Conservation (phyloP, 1,284 basidiomycete species). For the Pholiota adiposa region DNA sequence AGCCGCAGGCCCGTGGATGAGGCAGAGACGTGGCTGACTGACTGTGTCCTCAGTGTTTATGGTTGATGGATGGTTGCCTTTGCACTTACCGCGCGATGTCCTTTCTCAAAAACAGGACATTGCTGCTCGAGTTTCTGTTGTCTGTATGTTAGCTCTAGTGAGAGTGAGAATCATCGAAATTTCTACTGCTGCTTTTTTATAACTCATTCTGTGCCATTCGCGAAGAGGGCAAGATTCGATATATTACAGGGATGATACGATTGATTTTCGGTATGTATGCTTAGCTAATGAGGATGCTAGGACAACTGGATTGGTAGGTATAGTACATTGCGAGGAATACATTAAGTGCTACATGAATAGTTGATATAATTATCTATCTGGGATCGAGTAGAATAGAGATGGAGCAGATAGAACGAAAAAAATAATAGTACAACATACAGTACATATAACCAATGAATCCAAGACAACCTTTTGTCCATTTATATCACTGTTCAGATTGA, state of each 20-base stretch:
- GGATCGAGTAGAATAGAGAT: background rate
- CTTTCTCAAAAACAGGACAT: background rate
- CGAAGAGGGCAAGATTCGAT: no score
- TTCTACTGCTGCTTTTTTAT: background rate
- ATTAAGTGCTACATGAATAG: background rate
- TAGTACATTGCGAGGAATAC: background rate
- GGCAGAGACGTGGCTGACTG: background rate
- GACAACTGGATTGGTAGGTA: no score
- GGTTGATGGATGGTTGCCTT: background rate
- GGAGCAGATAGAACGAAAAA: background rate
- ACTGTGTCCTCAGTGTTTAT: background rate
- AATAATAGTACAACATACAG: background rate
- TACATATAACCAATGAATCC: no score
- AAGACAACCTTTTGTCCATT: no score
- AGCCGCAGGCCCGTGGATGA: conserved; percentile 26
- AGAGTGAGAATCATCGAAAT: background rate
- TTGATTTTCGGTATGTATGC: background rate
- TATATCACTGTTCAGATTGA: no score
- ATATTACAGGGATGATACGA: background rate
- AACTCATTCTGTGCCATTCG: background rate
- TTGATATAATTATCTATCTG: background rate
- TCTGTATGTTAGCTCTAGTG: conserved; percentile 1
- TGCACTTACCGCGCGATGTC: background rate
- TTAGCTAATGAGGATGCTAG: no score
- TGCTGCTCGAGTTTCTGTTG: background rate